Evolutionary conservation across 2,329 filamentous ascomycete species (phyloP).

Genomic region (Fusarium nodosum): DNA sequence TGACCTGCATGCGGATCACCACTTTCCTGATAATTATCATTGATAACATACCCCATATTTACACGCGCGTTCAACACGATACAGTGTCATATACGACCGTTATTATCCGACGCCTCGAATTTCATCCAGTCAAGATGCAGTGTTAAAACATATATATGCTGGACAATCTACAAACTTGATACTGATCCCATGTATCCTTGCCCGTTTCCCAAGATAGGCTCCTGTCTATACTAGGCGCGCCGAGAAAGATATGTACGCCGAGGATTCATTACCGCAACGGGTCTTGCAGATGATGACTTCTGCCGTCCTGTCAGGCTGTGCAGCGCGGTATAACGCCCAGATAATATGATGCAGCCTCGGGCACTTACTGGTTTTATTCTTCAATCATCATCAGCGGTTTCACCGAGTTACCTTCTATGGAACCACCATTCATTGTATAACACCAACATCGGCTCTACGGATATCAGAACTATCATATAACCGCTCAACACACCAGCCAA

Average conservation of each 20-base stretch:
- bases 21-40: slow-evolving; percentile 1
- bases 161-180: background rate
- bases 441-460: background rate
- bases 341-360: slow-evolving; percentile 17
- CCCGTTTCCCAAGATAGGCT: background rate
- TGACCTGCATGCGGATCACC: slow-evolving; percentile 23
- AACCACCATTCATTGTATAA: background rate
- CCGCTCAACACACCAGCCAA: background rate
- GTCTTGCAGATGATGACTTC: background rate
- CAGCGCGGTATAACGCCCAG: slow-evolving; percentile 20
- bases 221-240: slow-evolving; percentile 2
- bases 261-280: slow-evolving; percentile 14
- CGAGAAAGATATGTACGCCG: slow-evolving; percentile 6
- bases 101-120: slow-evolving; percentile 13
- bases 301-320: background rate
- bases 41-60: slow-evolving; percentile 25
- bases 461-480: background rate
- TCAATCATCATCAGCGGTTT: background rate
- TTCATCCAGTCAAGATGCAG: slow-evolving; percentile 2
- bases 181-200: background rate
- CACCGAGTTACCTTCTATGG: background rate
- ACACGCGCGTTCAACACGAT: slow-evolving; percentile 13
- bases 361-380: slow-evolving; percentile 11
- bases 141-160: background rate
- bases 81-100: slow-evolving; percentile 7